A percentile compares a stretch with the other conserved stretches of the same genome.
These are phyloP conservation scores for Myriangium duriaei DNA, from an alignment of 2,329 filamentous ascomycete genomes.

Conservation along the genomic window DNA sequence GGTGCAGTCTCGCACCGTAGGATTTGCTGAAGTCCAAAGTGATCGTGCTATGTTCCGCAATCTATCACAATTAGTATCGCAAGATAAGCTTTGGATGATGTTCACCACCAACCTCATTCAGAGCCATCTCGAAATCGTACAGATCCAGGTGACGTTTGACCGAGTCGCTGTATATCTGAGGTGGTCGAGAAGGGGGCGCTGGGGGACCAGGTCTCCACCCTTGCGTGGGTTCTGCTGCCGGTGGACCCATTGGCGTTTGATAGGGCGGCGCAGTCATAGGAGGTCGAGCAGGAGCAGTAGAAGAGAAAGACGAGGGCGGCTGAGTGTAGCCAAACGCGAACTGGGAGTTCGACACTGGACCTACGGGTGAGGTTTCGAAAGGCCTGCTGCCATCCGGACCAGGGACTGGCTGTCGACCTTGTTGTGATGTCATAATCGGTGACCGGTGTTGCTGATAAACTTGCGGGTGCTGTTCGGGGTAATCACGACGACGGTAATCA, in stretches of 20 bases:
- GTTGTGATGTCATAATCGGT: neutral
- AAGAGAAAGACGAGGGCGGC: conserved; percentile 9
- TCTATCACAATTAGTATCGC: conserved; percentile 22
- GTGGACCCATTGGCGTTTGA: conserved; percentile 20
- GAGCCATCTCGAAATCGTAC: conserved; percentile 45
- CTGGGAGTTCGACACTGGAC: conserved; percentile 8
- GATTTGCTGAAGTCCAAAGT: conserved; percentile 37
- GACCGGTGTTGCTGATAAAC: conserved; percentile 7
- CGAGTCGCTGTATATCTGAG: conserved; percentile 28
- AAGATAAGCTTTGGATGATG: neutral
- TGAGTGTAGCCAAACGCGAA: conserved; percentile 10
- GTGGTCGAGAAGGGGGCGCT: conserved; percentile 12
- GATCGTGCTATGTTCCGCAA: conserved; percentile 31
- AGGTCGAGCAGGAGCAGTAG: conserved; percentile 21
- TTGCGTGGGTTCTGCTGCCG: conserved; percentile 25
- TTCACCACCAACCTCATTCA: conserved; percentile 32
- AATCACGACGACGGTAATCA: conserved; percentile 8
- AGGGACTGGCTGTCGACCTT: conserved; percentile 1
- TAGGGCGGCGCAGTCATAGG: conserved; percentile 1
- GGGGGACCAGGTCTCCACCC: conserved; percentile 27
- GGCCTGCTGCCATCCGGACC: neutral
- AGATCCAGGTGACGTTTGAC: conserved; percentile 53
- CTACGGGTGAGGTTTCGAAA: conserved; percentile 4
- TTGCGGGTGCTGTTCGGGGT: conserved; percentile 2
- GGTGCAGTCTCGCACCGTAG: conserved; percentile 38